Evolutionary conservation across 306 rosid genomes (phyloP), one percentile per base, ranked within the genome.

Genomic region (Potentilla sterilis): DNA sequence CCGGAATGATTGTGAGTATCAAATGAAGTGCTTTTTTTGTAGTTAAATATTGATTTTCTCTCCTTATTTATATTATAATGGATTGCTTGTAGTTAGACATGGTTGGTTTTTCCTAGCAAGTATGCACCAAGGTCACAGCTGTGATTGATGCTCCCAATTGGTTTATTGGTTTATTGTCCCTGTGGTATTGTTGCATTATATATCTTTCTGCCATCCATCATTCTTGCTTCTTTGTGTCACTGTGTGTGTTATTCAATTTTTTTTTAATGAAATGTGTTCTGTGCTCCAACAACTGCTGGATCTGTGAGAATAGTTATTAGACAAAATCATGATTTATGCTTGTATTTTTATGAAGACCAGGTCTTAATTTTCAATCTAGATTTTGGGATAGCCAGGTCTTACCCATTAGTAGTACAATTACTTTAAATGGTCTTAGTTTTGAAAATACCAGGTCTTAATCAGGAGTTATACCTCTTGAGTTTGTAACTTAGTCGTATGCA

Each of bases 1-100:
- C 96, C 10, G 99, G 99, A 78, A 92, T 92, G 99, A 96, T 96
- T 4, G 99, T 96, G 73, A 86, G 98, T 83, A 65, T 62, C 42
- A 7, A 7, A 4, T 58, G 37, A 0, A 35, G 14, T 62, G 19
- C 47, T 34, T 5, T 21, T 16, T 51, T 34, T 63, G 5, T 62
- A 6, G 6, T 22, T 61, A 8, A 47, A 1, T 8, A 14, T 40
- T 15, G 28, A 21, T 51, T 49, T 0, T 9, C 5, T 72, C 24
- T 70, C 22, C 18, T 21, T 19, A 35, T 14, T 16, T 51, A 15
- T 18, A 18, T 49, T 12, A 15, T 46, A 5, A 13, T 46, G 16
- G 16, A 16, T 57, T 21, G 37, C 65, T 22, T 58, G 35, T 10
- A 24, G 37, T 22, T 52, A 19, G 28, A 28, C 28, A 28, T 28